phyloP scores from a whole-genome alignment of 2,329 filamentous ascomycete species.

The Ascochyta koolunga region DNA sequence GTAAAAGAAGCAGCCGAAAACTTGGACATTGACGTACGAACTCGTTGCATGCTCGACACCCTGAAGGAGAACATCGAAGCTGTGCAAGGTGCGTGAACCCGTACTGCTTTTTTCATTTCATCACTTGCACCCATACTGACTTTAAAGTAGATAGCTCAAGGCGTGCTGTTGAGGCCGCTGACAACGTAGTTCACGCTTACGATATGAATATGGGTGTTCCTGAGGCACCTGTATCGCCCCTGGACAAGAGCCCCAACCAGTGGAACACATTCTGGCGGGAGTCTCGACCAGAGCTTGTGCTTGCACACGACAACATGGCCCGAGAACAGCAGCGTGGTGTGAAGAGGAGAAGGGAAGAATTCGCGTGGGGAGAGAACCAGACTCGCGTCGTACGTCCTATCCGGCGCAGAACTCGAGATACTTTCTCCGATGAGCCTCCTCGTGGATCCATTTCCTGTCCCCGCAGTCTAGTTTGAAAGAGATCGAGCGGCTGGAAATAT shows the following conservation, averaged over 20 bases:
- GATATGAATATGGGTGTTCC: slow-evolving; percentile 77
- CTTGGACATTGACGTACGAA: slow-evolving; percentile 56
- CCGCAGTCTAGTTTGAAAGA: slow-evolving; percentile 17
- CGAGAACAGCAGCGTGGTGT: slow-evolving; percentile 48
- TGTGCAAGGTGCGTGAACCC: slow-evolving; percentile 64
- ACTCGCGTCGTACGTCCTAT: slow-evolving; percentile 33
- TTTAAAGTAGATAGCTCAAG: slow-evolving; percentile 66
- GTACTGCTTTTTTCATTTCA: neutral
- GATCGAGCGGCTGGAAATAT: slow-evolving; percentile 26
- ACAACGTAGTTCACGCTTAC: slow-evolving; percentile 77
- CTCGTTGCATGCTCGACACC: slow-evolving; percentile 64
- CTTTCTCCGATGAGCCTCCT: slow-evolving; percentile 39
- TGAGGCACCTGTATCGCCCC: slow-evolving; percentile 61
- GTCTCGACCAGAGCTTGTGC: slow-evolving; percentile 52
- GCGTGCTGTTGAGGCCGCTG: slow-evolving; percentile 73
- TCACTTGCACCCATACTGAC: slow-evolving; percentile 13
- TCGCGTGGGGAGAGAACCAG: slow-evolving; percentile 34
- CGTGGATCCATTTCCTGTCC: slow-evolving; percentile 27
- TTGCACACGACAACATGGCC: slow-evolving; percentile 51
- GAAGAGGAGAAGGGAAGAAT: slow-evolving; percentile 53
- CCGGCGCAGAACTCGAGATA: slow-evolving; percentile 35
- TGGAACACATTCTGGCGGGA: slow-evolving; percentile 42
- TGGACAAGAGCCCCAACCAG: slow-evolving; percentile 38
- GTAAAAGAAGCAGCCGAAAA: slow-evolving; percentile 70
- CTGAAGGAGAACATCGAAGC: slow-evolving; percentile 73